Base-by-base conservation (phyloP, 495 filamentous ascomycete genomes). In the Tuber melanosporum region DNA sequence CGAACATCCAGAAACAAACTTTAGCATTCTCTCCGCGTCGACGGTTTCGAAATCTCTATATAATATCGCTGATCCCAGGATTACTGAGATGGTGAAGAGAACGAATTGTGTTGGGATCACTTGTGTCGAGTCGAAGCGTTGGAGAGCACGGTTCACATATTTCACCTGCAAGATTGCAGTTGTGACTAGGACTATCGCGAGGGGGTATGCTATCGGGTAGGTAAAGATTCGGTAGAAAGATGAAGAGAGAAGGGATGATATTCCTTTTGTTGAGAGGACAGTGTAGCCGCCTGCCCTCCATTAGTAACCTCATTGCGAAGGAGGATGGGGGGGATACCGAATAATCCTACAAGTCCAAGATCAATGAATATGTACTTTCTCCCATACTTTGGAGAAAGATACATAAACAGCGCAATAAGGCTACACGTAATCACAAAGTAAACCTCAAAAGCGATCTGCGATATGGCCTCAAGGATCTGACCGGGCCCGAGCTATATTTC, bases 21-120 rank as follows among this genome's bases (percentile, higher is more conserved):
- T 97, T 26, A 85, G 84, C 26, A 92, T 91, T 75, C 92, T 90
- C 44, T 89, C 86, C 42, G 86, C 82, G 0, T 89, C 89, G 12
- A 93, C 91, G 6, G 91, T 91, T 82, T 97, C 91, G 81, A 99
- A 99, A 84, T 99, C 95, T 9, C 94, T 90, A 83, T 98, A 99
- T 17, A 99, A 85, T 42, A 99, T 87, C 1, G 95, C 94, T 83
- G 93, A 96, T 70, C 95, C 95, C 73, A 97, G 88, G 81, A 99
- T 98, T 73, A 99, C 95, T 3, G 91, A 97, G 9, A 99, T 86
- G 0, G 95, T 99, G 84, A 99, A 99, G 57, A 97, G 88, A 42
- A 99, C 95, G 80, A 99, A 99, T 82, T 99, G 95, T 19, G 93
- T 93, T 3, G 95, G 95, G 73, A 99, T 98, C 77, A 99, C 95